These are phyloP conservation scores for Trichosanthes truncata DNA, from an alignment of 306 rosid genomes.

Conservation along the genomic window DNA sequence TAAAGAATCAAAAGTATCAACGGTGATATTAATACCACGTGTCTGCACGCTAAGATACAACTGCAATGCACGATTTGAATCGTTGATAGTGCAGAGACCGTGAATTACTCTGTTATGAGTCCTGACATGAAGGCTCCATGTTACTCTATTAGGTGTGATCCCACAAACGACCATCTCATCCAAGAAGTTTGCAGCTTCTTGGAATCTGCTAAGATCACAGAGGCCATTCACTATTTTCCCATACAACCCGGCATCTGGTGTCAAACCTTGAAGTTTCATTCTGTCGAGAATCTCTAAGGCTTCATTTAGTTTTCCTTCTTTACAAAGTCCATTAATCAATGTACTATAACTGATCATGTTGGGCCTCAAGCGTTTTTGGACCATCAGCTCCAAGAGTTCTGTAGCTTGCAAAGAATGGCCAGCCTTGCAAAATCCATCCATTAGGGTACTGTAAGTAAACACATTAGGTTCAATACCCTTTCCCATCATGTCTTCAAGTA, in stretches of 20 bases:
- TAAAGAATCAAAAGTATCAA: constrained; percentile 37
- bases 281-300: constrained; percentile 79
- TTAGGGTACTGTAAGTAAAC: constrained; percentile 61
- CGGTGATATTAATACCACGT: constrained; percentile 55
- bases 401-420: constrained; percentile 58
- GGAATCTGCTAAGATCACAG: constrained; percentile 45
- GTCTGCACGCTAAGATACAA: constrained; percentile 66
- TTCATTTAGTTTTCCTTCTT: constrained; percentile 58
- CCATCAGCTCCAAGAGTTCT: constrained; percentile 56
- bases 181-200: constrained; percentile 78
- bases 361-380: constrained; percentile 40
- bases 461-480: constrained; percentile 66
- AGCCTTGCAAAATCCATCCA: constrained; percentile 77
- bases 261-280: constrained; percentile 87
- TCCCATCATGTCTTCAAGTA: constrained; percentile 60
- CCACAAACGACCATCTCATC: constrained; percentile 85
- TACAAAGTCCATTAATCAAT: constrained; percentile 64
- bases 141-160: constrained; percentile 49
- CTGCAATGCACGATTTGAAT: constrained; percentile 55
- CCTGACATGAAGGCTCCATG: constrained; percentile 66
- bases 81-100: constrained; percentile 44
- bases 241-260: constrained; percentile 72
- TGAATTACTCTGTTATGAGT: constrained; percentile 64
- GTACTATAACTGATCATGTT: constrained; percentile 70
- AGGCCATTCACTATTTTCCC: constrained; percentile 59